Evolutionary conservation across 2,329 filamentous ascomycete genomes (phyloP).

Genomic region (Dactylellina sp.): DNA sequence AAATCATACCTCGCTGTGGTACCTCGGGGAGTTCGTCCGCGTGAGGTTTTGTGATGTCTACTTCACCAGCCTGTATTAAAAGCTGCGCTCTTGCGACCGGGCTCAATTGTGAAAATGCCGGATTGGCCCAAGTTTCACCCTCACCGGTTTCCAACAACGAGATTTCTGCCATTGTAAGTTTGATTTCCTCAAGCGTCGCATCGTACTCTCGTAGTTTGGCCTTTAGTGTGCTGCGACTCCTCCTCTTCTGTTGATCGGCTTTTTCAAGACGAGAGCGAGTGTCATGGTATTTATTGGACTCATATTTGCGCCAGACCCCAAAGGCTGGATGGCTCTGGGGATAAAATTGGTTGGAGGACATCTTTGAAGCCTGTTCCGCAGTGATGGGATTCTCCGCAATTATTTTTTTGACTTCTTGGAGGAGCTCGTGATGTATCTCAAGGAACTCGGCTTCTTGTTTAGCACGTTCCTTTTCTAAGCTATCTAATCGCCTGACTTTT

Average conservation of each 20-base stretch:
- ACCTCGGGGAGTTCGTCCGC: too few species aligned
- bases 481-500: not conserved
- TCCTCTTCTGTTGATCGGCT: too few species aligned
- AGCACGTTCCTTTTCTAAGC: slow-evolving; percentile 13
- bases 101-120: slow-evolving; percentile 1
- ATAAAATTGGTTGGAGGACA: slow-evolving; percentile 34
- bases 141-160: slow-evolving; percentile 32
- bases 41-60: not conserved
- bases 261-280: too few species aligned
- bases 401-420: not conserved
- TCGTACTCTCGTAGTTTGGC: slow-evolving; percentile 12
- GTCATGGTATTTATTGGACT: too few species aligned
- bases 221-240: not conserved
- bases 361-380: not conserved
- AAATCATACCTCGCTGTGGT: too few species aligned
- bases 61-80: slow-evolving; percentile 7
- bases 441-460: slow-evolving; percentile 24
- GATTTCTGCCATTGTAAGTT: slow-evolving; percentile 37
- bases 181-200: slow-evolving; percentile 19
- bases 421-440: not conserved
- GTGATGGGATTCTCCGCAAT: slow-evolving; percentile 19
- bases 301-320: slow-evolving; percentile 1
- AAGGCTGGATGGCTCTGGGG: slow-evolving; percentile 16
- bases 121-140: slow-evolving; percentile 40
- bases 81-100: not conserved